These are phyloP conservation scores for Casuarina glauca DNA, from an alignment of 306 rosid genomes.

Conservation along the genomic window DNA sequence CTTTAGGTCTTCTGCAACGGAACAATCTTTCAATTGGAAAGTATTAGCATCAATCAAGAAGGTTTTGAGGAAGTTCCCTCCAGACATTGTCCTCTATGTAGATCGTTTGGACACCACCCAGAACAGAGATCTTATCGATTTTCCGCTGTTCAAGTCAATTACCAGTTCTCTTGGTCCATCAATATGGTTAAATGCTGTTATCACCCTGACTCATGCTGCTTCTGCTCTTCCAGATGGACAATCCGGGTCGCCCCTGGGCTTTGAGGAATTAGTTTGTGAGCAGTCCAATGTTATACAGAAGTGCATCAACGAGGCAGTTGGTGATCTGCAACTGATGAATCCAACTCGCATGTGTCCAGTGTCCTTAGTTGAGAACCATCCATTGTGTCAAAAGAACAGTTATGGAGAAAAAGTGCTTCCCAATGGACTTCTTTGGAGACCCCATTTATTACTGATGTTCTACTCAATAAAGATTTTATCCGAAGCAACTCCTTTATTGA, in stretches of 20 bases:
- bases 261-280: constrained; percentile 43
- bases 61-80: constrained; percentile 40
- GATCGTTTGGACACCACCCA: constrained; percentile 52
- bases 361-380: constrained; percentile 57
- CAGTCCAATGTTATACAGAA: constrained; percentile 47
- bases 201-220: constrained; percentile 62
- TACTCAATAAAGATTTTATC: constrained; percentile 44
- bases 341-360: constrained; percentile 41
- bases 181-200: constrained; percentile 48
- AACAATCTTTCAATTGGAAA: constrained; percentile 52
- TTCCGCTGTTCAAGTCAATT: constrained; percentile 49
- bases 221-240: constrained; percentile 52
- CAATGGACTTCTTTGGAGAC: constrained; percentile 46
- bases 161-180: constrained; percentile 46
- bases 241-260: constrained; percentile 49
- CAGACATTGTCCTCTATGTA: constrained; percentile 50
- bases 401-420: constrained; percentile 33
- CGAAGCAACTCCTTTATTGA: constrained; percentile 33
- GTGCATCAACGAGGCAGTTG: constrained; percentile 43
- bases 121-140: constrained; percentile 36
- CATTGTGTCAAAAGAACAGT: constrained; percentile 28
- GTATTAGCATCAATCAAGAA: constrained; percentile 41
- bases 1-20: constrained; percentile 40
- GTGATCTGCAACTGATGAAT: constrained; percentile 31
- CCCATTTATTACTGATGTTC: constrained; percentile 50